A percentile compares a stretch with the other conserved stretches of the same genome.
These are phyloP conservation scores for Sedum album DNA, from an alignment of 164 flowering plant genomes.

Conservation along the genomic window DNA sequence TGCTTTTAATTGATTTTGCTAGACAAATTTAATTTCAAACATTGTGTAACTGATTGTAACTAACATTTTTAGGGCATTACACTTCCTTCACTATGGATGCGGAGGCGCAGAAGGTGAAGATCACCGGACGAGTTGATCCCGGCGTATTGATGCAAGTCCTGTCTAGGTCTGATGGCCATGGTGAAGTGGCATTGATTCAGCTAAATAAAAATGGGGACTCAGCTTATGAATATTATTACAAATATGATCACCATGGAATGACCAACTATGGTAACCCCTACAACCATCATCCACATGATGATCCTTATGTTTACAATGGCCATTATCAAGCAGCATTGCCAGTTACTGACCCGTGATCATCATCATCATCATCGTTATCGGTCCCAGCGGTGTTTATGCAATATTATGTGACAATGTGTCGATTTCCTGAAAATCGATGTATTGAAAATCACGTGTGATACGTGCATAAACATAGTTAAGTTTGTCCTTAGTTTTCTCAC, in stretches of 20 bases:
- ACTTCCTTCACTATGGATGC: background rate
- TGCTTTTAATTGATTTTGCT: background rate
- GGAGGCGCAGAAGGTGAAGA: background rate
- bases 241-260: background rate
- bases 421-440: too few species aligned
- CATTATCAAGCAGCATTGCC: background rate
- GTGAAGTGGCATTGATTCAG: background rate
- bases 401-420: slow-evolving; percentile 1
- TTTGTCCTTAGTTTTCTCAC: too few species aligned
- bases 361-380: background rate
- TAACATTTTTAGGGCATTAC: background rate
- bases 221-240: background rate
- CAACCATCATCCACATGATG: background rate
- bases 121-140: slow-evolving; percentile 1
- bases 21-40: too few species aligned
- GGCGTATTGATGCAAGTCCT: background rate
- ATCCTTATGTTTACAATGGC: background rate
- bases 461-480: too few species aligned
- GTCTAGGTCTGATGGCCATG: background rate
- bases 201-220: background rate
- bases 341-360: background rate
- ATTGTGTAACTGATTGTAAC: too few species aligned
- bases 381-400: background rate
- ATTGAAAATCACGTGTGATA: too few species aligned
- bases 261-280: slow-evolving; percentile 5